Percentiles rank a stretch among this genome's conserved stretches.
phyloP scores from a whole-genome alignment of 441 rosid genomes.

The Adansonia gregorii region DNA sequence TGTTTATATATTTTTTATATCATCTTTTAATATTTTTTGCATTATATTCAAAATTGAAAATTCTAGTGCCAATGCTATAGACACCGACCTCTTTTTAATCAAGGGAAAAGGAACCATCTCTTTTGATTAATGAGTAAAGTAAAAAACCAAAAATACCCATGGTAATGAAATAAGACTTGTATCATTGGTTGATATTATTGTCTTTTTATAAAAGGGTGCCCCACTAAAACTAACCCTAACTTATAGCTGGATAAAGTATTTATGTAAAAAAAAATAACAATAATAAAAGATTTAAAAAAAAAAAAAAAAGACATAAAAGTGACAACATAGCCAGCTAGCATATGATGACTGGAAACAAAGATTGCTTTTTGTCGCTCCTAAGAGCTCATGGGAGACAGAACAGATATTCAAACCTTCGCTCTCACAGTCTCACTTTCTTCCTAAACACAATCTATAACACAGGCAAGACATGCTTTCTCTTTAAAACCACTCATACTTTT shows the following conservation, averaged over 20 bases:
- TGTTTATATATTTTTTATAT: not conserved
- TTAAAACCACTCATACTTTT: slow-evolving; percentile 31
- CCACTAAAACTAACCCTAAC: not conserved
- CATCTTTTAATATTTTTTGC: no score
- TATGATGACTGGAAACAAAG: slow-evolving; percentile 34
- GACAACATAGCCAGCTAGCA: slow-evolving; percentile 20
- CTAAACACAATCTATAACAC: not conserved
- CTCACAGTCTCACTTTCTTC: slow-evolving; percentile 4
- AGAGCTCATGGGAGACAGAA: slow-evolving; percentile 29
- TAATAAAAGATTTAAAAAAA: not conserved
- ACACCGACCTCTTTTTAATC: slow-evolving; percentile 24
- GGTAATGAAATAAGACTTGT: not conserved
- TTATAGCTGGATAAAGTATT: not conserved
- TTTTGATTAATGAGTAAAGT: not conserved
- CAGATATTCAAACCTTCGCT: slow-evolving; percentile 18
- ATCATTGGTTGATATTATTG: slow-evolving; percentile 28
- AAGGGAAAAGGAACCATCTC: not conserved
- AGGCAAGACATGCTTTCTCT: slow-evolving; percentile 34
- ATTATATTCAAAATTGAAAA: no score
- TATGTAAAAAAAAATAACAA: not conserved
- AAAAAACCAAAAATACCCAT: slow-evolving; percentile 3
- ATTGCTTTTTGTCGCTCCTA: slow-evolving; percentile 42
- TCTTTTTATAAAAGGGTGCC: slow-evolving; percentile 11
- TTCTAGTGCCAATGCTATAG: slow-evolving; percentile 23
- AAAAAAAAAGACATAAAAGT: not conserved